phyloP scores from a whole-genome alignment of 306 rosid genomes.

The Medicago ruthenica region DNA sequence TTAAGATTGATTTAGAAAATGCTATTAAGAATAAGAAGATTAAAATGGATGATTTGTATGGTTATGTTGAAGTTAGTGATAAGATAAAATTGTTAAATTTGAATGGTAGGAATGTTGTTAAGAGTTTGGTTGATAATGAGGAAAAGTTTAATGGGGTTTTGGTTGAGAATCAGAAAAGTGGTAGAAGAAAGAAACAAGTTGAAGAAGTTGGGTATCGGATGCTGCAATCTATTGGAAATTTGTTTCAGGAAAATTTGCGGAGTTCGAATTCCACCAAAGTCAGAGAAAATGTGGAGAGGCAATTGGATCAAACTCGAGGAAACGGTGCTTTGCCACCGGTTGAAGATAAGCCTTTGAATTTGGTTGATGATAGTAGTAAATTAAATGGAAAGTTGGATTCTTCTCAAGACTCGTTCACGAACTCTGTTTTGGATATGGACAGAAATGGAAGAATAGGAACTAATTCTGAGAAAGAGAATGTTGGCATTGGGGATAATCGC shows the following conservation, averaged over 20 bases:
- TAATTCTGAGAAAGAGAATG: constrained; percentile 41
- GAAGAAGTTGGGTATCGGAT: constrained; percentile 64
- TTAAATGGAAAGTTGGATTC: constrained; percentile 41
- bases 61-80: constrained; percentile 58
- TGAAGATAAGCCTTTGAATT: constrained; percentile 43
- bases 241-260: constrained; percentile 62
- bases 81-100: constrained; percentile 49
- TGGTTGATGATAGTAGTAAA: constrained; percentile 43
- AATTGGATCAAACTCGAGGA: constrained; percentile 49
- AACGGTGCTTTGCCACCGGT: constrained; percentile 37
- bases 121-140: constrained; percentile 52
- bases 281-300: constrained; percentile 50
- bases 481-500: constrained; percentile 44
- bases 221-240: constrained; percentile 61
- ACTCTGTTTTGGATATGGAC: constrained; percentile 44
- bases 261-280: constrained; percentile 56
- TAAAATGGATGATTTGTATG: constrained; percentile 64
- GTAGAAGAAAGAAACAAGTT: constrained; percentile 66
- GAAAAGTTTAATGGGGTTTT: constrained; percentile 50
- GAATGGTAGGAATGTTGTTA: constrained; percentile 57
- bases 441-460: constrained; percentile 44
- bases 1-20: constrained; percentile 62
- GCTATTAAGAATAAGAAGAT: constrained; percentile 65
- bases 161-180: constrained; percentile 58
- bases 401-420: constrained; percentile 43